Evolutionary conservation across 2,329 filamentous ascomycete genomes (phyloP), one percentile per base, ranked within the genome.

Genomic region (Anthostomella pinea): DNA sequence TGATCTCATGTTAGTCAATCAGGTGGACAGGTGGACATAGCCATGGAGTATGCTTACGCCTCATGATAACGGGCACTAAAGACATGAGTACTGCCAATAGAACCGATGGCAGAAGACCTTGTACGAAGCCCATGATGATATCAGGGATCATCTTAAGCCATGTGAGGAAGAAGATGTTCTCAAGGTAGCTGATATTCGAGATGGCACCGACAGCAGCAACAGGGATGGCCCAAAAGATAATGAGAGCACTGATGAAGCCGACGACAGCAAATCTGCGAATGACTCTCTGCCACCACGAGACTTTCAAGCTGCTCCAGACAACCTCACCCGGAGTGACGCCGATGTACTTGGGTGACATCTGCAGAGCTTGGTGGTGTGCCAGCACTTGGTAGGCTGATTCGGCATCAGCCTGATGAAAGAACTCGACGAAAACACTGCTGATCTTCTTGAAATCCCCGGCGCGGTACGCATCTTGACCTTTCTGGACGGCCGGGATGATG

Each of bases 401-500:
- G 10, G 93, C 93, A 38, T 87, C 85, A 37, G 84, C 77, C 58
- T 95, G 87, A 2, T 75, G 80, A 43, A 78, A 73, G 56, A 97
- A 98, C 59, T 97, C 90, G 47, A 98, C 81, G 53, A 98, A 98
- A 8, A 93, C 87, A 15, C 88, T 83, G 10, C 83, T 79, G 20
- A 88, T 69, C 45, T 79, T 75, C 43, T 80, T 75, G 29, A 72
- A 79, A 24, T 85, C 74, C 33, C 85, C 79, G 17, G 70, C 66
- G 32, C 73, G 75, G 57, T 91, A 86, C 31, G 75, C 72, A 25
- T 70, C 73, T 59, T 93, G 87, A 16, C 79, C 73, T 26, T 76
- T 70, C 32, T 85, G 75, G 19, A 88, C 82, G 42, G 85, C 74
- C 0, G 85, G 83, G 34, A 84, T 82, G 28, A 94, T 76, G 31